These are phyloP conservation scores for Peronospora destructor DNA, from an alignment of 352 stramenopile genomes.

Conservation along the genomic window DNA sequence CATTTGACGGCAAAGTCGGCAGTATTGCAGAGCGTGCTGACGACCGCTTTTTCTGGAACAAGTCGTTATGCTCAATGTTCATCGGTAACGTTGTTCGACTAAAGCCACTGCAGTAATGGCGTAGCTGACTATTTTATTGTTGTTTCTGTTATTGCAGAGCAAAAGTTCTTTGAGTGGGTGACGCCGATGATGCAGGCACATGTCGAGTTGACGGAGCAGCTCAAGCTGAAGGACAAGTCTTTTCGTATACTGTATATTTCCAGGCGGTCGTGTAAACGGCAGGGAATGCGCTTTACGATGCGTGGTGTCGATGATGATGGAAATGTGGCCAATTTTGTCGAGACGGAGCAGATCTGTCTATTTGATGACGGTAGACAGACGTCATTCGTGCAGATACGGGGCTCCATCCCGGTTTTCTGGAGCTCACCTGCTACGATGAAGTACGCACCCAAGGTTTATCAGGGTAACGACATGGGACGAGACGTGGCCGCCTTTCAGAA, in stretches of 20 bases:
- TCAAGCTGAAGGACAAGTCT: constrained; percentile 39
- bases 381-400: constrained; percentile 84
- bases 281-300: constrained; percentile 89
- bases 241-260: constrained; percentile 78
- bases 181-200: constrained; percentile 76
- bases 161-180: constrained; percentile 73
- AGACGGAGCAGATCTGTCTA: constrained; percentile 92
- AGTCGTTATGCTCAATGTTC: constrained; percentile 51
- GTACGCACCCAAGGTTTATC: constrained; percentile 89
- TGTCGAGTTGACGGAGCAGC: constrained; percentile 42
- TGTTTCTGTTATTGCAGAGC: constrained; percentile 30
- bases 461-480: constrained; percentile 31
- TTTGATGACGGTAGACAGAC: constrained; percentile 46
- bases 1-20: constrained; percentile 41
- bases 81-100: constrained; percentile 29
- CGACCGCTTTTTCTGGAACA: constrained; percentile 91
- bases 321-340: constrained; percentile 92
- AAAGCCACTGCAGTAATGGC: neutral
- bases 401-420: constrained; percentile 94
- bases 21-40: constrained; percentile 74
- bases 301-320: constrained; percentile 88
- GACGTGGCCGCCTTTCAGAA: constrained; percentile 51
- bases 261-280: constrained; percentile 63
- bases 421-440: constrained; percentile 84
- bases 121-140: constrained; percentile 1